Evolutionary conservation across 331 rosid genomes (phyloP), one percentile per base, ranked within the genome.

Genomic region (Pyracantha coccinea): DNA sequence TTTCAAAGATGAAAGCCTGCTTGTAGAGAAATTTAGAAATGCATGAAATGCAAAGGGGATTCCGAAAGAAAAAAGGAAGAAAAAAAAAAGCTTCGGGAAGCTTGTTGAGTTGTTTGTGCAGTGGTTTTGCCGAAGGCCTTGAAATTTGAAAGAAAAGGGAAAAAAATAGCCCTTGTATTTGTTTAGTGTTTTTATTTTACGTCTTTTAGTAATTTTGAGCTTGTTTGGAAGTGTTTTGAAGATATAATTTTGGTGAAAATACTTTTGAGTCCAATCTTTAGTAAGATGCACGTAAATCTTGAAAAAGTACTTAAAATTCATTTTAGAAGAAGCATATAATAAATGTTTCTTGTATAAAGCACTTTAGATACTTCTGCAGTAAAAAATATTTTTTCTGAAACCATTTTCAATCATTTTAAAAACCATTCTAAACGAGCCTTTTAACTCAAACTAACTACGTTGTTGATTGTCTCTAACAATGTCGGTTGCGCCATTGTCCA

Each of bases 111-210:
- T 77, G 75, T 67, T 33, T 77, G 81, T 79, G 81, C 83, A 65
- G 68, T 78, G 72, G 75, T 53, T 80, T 5, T 96, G 98, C 98
- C 98, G 91, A 93, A 93, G 96, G 98, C 96, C 98, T 76, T 78
- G 57, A 55, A 80, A 81, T 54, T 77, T 31, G 24, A 63, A 63
- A 63, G 24, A 19, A 74, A 74, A 28, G 61, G 27, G 44, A 47
- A 66, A 25, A 76, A 28, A 66, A 68, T 25, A 50, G 25, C 17
- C 58, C 64, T 47, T 66, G 60, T 78, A 24, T 79, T 58, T 72
- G 20, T 4, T 47, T 33, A 19, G 4, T 0, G 20, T 52, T n/a
- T 52, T 52, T 52, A n/a, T 52, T 52, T 8, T 52, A 14, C 20
- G 21, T 52, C 11, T 6, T 14, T 24, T n/a, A 55, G 71, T 41